Base-by-base conservation (phyloP, 768 basidiomycete genomes). In the Tubosaeta sp. region DNA sequence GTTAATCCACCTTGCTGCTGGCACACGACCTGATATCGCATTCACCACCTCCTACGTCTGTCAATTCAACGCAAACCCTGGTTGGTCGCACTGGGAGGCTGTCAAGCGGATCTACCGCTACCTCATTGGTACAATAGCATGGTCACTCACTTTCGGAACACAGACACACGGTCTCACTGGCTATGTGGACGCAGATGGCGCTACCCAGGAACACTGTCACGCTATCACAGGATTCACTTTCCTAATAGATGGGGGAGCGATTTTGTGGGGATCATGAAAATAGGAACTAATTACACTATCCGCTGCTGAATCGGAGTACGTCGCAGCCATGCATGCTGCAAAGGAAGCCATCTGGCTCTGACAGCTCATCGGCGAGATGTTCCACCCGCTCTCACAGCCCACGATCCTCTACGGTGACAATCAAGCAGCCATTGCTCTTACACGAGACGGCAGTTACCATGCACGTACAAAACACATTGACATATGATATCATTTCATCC, bases 401-500 rank as follows among this genome's bases (percentile, higher is more conserved):
- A 46, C 16, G 0, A 9, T n/a, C 6, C 32, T 46, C 13, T 46
- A 35, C 24, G 8, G 2, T 6, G 22, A 46, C 8, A 46, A 46
- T 4, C 34, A 46, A 12, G 24, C 32, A 10, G 14, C 21, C 2
- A 46, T 46, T 6, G 14, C 32, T 0, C 16, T 46, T 6, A 35
- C 31, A 2, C 46, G 42, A 14, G 40, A 52, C 11, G 21, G 51
- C 8, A 52, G 42, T 22, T 52, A 41, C 12, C 40, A 42, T 10
- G 14, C 14, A 6, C 19, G 1, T 1, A 52, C 45, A 2, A 52
- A 52, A 29, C 32, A 46, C 14, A 35, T 52, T 12, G 31, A 42
- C 6, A 52, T 52, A 5, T 0, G 3, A 1, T 52, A 52, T 10
- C 46, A 53, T 32, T 53, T 53, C 6, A 53, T 53, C 39, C 11